phyloP scores from a whole-genome alignment of 805 yeast genomes.

The Cyberlindnera veronae region DNA sequence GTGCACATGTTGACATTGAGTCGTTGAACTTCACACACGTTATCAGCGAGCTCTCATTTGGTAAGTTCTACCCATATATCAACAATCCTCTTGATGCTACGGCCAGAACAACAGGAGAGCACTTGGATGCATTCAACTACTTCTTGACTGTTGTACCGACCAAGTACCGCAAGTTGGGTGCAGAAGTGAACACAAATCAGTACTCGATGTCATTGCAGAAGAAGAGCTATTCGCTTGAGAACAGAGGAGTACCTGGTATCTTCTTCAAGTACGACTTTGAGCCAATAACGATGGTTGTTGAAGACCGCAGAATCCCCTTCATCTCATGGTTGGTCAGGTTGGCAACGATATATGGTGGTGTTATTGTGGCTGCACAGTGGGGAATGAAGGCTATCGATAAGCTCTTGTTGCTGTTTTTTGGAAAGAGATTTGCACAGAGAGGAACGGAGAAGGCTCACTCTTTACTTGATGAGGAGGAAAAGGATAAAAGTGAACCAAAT shows the following conservation, averaged over 20 bases:
- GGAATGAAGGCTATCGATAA: conserved; percentile 54
- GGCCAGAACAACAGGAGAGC: conserved; percentile 49
- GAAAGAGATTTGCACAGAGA: conserved; percentile 44
- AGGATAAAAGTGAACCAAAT: background rate
- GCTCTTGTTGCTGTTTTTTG: conserved; percentile 47
- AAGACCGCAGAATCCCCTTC: conserved; percentile 74
- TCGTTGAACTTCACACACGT: conserved; percentile 77
- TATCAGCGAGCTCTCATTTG: conserved; percentile 85
- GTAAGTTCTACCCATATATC: conserved; percentile 82
- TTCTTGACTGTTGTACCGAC: conserved; percentile 83
- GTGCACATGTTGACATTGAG: conserved; percentile 44
- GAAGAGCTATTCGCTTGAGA: conserved; percentile 21
- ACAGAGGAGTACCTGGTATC: conserved; percentile 62
- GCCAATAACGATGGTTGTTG: conserved; percentile 67
- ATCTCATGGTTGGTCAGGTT: conserved; percentile 72
- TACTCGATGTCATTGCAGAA: conserved; percentile 66
- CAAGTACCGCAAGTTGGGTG: conserved; percentile 63
- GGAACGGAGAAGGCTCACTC: conserved; percentile 22
- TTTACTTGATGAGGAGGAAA: conserved; percentile 18
- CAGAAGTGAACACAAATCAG: conserved; percentile 75
- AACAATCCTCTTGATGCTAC: conserved; percentile 86
- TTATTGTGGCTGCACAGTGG: conserved; percentile 69
- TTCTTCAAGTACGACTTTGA: conserved; percentile 85
- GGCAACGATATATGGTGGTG: conserved; percentile 81
- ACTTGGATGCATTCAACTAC: conserved; percentile 56